Evolutionary conservation across 805 yeast species (phyloP).

Genomic region (Suhomyces sp.): DNA sequence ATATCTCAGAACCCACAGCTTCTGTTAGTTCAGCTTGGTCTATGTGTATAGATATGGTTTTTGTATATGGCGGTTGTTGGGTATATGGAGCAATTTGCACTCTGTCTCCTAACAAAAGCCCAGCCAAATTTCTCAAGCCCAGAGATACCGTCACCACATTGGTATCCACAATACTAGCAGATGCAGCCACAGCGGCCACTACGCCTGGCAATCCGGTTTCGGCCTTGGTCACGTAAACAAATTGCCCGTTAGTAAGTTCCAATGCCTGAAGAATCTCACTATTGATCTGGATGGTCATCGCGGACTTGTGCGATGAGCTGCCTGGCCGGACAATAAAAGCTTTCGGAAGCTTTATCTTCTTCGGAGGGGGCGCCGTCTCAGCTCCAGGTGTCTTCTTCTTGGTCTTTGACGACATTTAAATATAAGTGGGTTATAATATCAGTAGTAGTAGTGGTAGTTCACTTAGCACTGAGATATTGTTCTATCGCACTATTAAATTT

Average conservation of each 20-base stretch:
- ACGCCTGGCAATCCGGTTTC: slow-evolving; percentile 47
- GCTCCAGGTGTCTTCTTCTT: slow-evolving; percentile 23
- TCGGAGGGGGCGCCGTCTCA: slow-evolving; percentile 16
- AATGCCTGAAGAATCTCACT: slow-evolving; percentile 45
- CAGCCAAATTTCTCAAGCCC: slow-evolving; percentile 30
- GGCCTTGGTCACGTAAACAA: slow-evolving; percentile 41
- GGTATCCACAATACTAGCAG: slow-evolving; percentile 25
- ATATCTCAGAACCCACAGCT: slow-evolving; percentile 28
- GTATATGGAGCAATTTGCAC: slow-evolving; percentile 44
- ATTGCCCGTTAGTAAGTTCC: slow-evolving; percentile 44
- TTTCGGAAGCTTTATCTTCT: slow-evolving; percentile 41
- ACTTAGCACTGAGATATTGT: no score
- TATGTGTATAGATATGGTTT: slow-evolving; percentile 14
- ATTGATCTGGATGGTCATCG: slow-evolving; percentile 38
- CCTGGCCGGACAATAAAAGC: slow-evolving; percentile 39
- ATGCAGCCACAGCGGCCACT: slow-evolving; percentile 40
- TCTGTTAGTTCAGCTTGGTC: not conserved
- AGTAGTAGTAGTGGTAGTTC: not conserved
- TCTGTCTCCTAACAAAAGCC: slow-evolving; percentile 48
- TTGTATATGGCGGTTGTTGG: slow-evolving; percentile 47
- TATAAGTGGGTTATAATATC: not conserved
- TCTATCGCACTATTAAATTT: no score
- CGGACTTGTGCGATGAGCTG: slow-evolving; percentile 7
- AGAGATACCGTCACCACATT: slow-evolving; percentile 29
- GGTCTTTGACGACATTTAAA: slow-evolving; percentile 20